Evolutionary conservation across 768 basidiomycete species (phyloP), one percentile per base, ranked within the genome.

Genomic region (Boletus reticuloceps): DNA sequence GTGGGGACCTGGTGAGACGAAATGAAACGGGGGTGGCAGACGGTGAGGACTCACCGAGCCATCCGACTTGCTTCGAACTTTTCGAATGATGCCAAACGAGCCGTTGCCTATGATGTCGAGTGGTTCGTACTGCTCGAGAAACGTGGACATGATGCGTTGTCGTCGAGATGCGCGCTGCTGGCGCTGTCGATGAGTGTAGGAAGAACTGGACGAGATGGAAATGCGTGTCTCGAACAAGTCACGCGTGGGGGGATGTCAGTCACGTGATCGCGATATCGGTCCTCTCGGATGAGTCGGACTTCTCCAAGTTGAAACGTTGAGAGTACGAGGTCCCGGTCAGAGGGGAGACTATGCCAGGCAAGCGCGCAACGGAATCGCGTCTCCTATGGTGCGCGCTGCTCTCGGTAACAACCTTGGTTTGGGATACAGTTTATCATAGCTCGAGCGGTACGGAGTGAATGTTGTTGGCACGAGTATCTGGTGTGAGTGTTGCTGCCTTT

Each of bases 71-170:
- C 94, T 77, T 58, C 85, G 79, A 13, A 98, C 95, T 76, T 98
- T 98, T 56, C 94, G 85, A 60, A 99, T 99, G 57, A 98, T 91
- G 2, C 97, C 97, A 76, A 99, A 99, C 6, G 91, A 91, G 27
- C 97, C 97, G 64, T 95, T 98, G 5, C 97, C 97, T 45, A 99
- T 96, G 54, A 97, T 80, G 60, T 95, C 94, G 45, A 94, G 79
- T 8, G 91, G 78, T 58, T 94, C 92, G 65, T 96, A 98, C 47
- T 82, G 80, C 62, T 90, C 89, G 20, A 95, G 76, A 61, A 85
- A 84, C 1, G 53, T 42, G 13, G 59, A 54, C 69, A 71, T 72
- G 50, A n/a, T 43, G 27, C 19, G 9, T 11, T 52, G 46, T 43
- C 41, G 50, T 53, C 11, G 20, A 16, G 34, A n/a, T 16, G 27